Evolutionary conservation across 1,284 basidiomycete genomes (phyloP).

Genomic region (Ustilago shanxiensis): DNA sequence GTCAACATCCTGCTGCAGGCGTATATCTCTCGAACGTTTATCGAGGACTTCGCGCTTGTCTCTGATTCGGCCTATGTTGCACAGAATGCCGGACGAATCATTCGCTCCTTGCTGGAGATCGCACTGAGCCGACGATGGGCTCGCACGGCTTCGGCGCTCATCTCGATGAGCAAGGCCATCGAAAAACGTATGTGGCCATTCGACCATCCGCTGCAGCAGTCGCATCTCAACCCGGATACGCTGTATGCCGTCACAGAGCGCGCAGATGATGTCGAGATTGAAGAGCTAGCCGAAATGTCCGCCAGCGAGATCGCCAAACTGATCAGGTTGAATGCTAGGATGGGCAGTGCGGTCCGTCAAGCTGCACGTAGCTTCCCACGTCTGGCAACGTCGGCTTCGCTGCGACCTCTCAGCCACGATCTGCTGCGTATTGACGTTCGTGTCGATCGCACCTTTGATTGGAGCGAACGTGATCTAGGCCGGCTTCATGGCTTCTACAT

Average conservation of each 20-base stretch:
- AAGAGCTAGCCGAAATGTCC: conserved; percentile 81
- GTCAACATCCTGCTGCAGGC: conserved; percentile 96
- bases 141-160: conserved; percentile 81
- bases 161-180: conserved; percentile 86
- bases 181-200: conserved; percentile 90
- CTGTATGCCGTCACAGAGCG: conserved; percentile 83
- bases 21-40: conserved; percentile 82
- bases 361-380: conserved; percentile 90
- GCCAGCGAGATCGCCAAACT: conserved; percentile 84
- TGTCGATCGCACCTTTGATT: conserved; percentile 81
- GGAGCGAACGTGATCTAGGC: conserved; percentile 84
- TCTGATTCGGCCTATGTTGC: conserved; percentile 90
- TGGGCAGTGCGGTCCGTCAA: conserved; percentile 82
- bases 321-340: conserved; percentile 86
- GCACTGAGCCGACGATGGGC: conserved; percentile 93
- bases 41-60: conserved; percentile 96
- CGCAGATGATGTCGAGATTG: conserved; percentile 85
- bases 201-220: conserved; percentile 83
- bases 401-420: conserved; percentile 82
- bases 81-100: conserved; percentile 90
- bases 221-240: conserved; percentile 77
- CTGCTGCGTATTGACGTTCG: conserved; percentile 82
- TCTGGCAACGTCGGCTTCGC: conserved; percentile 77
- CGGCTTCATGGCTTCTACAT: conserved; percentile 89
- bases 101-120: conserved; percentile 93